Conservation (phyloP, 208 protist species). For the Wallacemonas sp. region DNA sequence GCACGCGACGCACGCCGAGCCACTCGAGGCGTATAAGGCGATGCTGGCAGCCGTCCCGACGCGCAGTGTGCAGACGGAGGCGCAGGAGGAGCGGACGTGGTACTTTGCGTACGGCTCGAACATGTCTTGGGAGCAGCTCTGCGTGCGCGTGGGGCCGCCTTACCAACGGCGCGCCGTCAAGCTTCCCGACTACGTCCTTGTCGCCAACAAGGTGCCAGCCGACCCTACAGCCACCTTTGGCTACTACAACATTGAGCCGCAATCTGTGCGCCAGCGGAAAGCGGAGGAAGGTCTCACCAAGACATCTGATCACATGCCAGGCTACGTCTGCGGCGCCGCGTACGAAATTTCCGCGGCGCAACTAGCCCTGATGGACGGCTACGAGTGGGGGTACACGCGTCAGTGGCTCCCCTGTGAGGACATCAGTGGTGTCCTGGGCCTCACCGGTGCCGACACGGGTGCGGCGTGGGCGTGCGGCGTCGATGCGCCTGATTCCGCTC, state of each 20-base stretch:
- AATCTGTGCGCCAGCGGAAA: constrained; percentile 26
- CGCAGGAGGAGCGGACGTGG: constrained; percentile 31
- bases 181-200: constrained; percentile 36
- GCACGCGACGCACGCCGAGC: no score
- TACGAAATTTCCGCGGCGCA: constrained; percentile 46
- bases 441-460: constrained; percentile 1
- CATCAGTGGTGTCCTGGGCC: constrained; percentile 15
- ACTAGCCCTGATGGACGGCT: constrained; percentile 48
- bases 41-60: neutral
- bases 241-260: constrained; percentile 56
- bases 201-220: constrained; percentile 33
- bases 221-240: constrained; percentile 31
- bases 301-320: constrained; percentile 31
- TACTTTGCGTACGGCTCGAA: constrained; percentile 58
- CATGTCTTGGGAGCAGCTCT: constrained; percentile 64
- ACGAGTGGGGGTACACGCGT: constrained; percentile 36
- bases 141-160: constrained; percentile 48
- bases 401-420: constrained; percentile 41
- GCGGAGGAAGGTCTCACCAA: constrained; percentile 16
- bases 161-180: constrained; percentile 48
- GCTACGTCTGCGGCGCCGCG: constrained; percentile 46
- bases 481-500: neutral
- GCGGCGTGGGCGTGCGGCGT: neutral
- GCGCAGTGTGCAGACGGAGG: constrained; percentile 21
- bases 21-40: constrained; percentile 1